A percentile compares a stretch with the other conserved stretches of the same genome.
Evolutionary conservation across 441 rosid species (phyloP).

Genomic region (Sinapis alba): DNA sequence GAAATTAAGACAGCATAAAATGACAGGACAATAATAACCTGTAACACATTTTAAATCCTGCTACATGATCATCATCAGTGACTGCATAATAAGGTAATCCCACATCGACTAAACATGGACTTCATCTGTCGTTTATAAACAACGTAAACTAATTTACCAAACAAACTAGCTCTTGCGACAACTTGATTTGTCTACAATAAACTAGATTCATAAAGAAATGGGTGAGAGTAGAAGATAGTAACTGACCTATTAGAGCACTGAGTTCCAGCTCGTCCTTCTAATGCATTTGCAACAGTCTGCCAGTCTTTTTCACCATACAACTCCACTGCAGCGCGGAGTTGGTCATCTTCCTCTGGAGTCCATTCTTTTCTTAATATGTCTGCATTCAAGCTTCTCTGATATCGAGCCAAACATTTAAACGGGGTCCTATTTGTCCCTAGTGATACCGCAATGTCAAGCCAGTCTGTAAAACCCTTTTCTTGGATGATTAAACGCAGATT

Average conservation of each 20-base stretch:
- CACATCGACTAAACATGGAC: slow-evolving; percentile 23
- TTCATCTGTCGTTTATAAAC: not conserved
- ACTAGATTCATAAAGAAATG: not conserved
- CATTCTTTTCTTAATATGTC: slow-evolving; percentile 70
- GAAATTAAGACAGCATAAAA: slow-evolving; percentile 14
- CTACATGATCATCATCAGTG: not conserved
- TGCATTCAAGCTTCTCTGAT: slow-evolving; percentile 80
- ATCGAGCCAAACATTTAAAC: slow-evolving; percentile 79
- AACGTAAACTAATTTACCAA: slow-evolving; percentile 4
- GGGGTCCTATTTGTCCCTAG: slow-evolving; percentile 85
- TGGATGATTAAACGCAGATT: slow-evolving; percentile 58
- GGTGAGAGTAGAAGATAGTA: slow-evolving; percentile 11
- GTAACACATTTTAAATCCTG: not conserved
- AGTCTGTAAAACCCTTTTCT: slow-evolving; percentile 65
- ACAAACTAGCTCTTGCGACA: slow-evolving; percentile 3
- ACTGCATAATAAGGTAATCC: not conserved
- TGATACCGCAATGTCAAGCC: slow-evolving; percentile 70
- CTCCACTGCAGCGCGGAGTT: slow-evolving; percentile 74
- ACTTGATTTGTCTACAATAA: not conserved
- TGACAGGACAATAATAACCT: not conserved
- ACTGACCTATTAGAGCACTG: slow-evolving; percentile 96
- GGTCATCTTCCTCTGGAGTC: slow-evolving; percentile 84
- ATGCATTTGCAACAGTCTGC: slow-evolving; percentile 52
- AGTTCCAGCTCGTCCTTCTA: slow-evolving; percentile 77
- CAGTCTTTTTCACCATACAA: slow-evolving; percentile 57